Conservation (phyloP, 1,284 basidiomycete genomes). For the Anthracocystis panici-leucophaei region DNA sequence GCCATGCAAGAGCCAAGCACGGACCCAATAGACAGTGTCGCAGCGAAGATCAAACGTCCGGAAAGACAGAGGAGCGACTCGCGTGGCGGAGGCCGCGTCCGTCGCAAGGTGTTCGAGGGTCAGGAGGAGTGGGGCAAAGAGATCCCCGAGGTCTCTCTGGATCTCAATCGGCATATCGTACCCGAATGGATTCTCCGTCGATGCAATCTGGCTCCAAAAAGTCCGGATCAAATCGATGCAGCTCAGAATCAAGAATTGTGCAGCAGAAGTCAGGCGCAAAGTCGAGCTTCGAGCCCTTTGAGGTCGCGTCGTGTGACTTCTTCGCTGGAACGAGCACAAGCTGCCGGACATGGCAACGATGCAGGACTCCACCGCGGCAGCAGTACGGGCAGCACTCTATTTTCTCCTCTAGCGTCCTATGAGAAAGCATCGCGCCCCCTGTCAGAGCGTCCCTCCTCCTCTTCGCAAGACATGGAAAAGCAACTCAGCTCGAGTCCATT, state of each 20-base stretch:
- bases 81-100: slow-evolving; percentile 17
- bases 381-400: slow-evolving; percentile 6
- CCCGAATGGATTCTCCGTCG: slow-evolving; percentile 83
- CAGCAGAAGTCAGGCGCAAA: slow-evolving; percentile 25
- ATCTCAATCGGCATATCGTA: slow-evolving; percentile 93
- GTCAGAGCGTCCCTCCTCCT: slow-evolving; percentile 6
- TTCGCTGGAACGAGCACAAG: slow-evolving; percentile 21
- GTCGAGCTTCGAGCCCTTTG: slow-evolving; percentile 27
- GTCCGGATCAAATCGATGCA: slow-evolving; percentile 4
- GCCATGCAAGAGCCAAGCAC: background rate
- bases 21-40: background rate
- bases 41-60: background rate
- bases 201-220: slow-evolving; percentile 38
- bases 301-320: slow-evolving; percentile 19
- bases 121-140: slow-evolving; percentile 66
- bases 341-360: background rate
- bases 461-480: slow-evolving; percentile 21
- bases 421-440: slow-evolving; percentile 24
- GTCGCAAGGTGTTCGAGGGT: slow-evolving; percentile 65
- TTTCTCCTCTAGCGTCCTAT: slow-evolving; percentile 26
- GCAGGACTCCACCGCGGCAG: slow-evolving; percentile 7
- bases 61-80: slow-evolving; percentile 21
- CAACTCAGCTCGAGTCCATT: slow-evolving; percentile 29
- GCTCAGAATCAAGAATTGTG: slow-evolving; percentile 8
- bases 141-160: slow-evolving; percentile 81